Evolutionary conservation across 306 rosid genomes (phyloP).

Genomic region (Adenanthera pavonina): DNA sequence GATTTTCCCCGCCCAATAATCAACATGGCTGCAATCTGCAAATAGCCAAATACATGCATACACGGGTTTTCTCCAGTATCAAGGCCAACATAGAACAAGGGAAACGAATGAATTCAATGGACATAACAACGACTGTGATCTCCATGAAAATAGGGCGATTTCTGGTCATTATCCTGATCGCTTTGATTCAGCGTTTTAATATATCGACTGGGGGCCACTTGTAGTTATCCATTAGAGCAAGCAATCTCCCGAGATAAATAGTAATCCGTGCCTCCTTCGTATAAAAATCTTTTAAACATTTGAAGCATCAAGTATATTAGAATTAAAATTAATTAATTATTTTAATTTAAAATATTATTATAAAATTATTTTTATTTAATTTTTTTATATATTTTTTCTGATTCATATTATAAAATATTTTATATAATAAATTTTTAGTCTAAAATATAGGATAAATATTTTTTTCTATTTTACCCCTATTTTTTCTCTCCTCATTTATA

Average conservation of each 20-base stretch:
- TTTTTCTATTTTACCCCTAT: too few relatives aligned
- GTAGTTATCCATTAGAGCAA: slow-evolving; percentile 8
- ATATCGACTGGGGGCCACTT: slow-evolving; percentile 37
- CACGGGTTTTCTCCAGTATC: slow-evolving; percentile 12
- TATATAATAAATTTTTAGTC: too few relatives aligned
- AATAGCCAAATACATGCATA: slow-evolving; percentile 37
- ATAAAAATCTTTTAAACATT: too few relatives aligned
- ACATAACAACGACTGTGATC: background rate
- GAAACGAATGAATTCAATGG: background rate
- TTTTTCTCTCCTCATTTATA: too few relatives aligned
- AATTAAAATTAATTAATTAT: too few relatives aligned
- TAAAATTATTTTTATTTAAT: too few relatives aligned
- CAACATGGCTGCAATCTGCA: slow-evolving; percentile 37
- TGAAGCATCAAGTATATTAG: too few relatives aligned
- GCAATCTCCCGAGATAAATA: background rate
- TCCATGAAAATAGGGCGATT: slow-evolving; percentile 29
- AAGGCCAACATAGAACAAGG: slow-evolving; percentile 16
- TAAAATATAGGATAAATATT: too few relatives aligned
- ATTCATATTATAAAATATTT: too few relatives aligned
- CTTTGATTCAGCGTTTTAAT: slow-evolving; percentile 31
- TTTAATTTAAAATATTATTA: too few relatives aligned
- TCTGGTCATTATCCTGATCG: slow-evolving; percentile 54
- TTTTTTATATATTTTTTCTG: too few relatives aligned
- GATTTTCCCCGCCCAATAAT: slow-evolving; percentile 18
- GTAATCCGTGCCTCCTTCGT: too few relatives aligned